Conservation (phyloP, 768 basidiomycete genomes). For the Rhodotorula babjevae region DNA sequence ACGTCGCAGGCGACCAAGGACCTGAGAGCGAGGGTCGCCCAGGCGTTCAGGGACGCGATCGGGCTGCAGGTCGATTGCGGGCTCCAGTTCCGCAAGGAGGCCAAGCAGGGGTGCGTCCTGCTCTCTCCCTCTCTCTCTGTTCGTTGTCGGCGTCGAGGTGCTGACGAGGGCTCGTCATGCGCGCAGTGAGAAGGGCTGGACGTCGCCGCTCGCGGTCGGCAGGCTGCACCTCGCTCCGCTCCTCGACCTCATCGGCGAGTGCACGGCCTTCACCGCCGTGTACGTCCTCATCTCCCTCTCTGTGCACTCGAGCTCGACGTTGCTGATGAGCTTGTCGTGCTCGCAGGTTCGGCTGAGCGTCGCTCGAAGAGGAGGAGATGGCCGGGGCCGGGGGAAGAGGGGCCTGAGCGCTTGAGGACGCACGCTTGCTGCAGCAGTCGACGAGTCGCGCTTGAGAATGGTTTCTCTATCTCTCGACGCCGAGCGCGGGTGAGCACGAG, state of each 20-base stretch:
- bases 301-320: too few species aligned
- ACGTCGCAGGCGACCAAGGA: slow-evolving; percentile 9
- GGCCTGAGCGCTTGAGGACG: too few species aligned
- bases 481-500: too few species aligned
- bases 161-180: too few species aligned
- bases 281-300: background rate
- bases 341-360: too few species aligned
- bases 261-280: background rate
- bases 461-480: too few species aligned
- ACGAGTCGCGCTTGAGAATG: too few species aligned
- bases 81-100: background rate
- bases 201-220: background rate
- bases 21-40: slow-evolving; percentile 7
- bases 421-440: too few species aligned
- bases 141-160: too few species aligned
- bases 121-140: background rate
- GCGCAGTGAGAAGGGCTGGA: background rate
- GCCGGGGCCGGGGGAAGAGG: too few species aligned
- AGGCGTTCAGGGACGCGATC: slow-evolving; percentile 1
- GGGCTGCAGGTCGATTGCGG: slow-evolving; percentile 2
- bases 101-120: background rate
- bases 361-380: too few species aligned
- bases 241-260: background rate
- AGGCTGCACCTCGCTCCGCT: slow-evolving; percentile 23
- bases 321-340: too few species aligned